Conservation (phyloP, 2,329 filamentous ascomycete genomes). For the Daldinia eschscholtzii region DNA sequence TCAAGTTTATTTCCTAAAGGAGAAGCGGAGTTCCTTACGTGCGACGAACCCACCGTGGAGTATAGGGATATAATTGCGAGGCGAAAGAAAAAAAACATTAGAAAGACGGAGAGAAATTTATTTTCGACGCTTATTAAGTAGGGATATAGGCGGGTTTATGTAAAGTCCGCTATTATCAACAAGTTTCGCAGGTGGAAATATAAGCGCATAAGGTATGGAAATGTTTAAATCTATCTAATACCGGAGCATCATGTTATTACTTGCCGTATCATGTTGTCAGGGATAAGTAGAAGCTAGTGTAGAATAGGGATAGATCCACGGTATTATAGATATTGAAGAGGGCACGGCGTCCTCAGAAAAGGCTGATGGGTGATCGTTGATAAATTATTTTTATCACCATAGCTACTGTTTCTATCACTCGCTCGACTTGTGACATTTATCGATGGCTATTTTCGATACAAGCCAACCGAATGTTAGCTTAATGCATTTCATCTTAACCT, state of each 20-base stretch:
- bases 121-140: background rate
- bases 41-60: background rate
- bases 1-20: slow-evolving; percentile 3
- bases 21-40: background rate
- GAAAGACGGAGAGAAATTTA: background rate
- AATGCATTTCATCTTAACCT: background rate
- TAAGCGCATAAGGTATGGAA: background rate
- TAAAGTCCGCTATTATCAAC: background rate
- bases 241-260: background rate
- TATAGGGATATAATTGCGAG: background rate
- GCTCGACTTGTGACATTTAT: no score
- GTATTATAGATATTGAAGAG: no score
- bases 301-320: no score
- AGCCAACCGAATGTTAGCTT: background rate
- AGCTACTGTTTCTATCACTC: no score
- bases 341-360: no score
- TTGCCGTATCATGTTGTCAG: background rate
- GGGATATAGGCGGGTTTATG: slow-evolving; percentile 4
- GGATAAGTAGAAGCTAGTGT: no score
- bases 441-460: no score
- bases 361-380: no score
- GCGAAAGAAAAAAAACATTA: background rate
- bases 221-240: background rate
- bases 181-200: background rate
- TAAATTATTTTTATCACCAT: no score